Evolutionary conservation across 306 rosid species (phyloP), one percentile per base, ranked within the genome.

Genomic region (Heteromeles arbutifolia): DNA sequence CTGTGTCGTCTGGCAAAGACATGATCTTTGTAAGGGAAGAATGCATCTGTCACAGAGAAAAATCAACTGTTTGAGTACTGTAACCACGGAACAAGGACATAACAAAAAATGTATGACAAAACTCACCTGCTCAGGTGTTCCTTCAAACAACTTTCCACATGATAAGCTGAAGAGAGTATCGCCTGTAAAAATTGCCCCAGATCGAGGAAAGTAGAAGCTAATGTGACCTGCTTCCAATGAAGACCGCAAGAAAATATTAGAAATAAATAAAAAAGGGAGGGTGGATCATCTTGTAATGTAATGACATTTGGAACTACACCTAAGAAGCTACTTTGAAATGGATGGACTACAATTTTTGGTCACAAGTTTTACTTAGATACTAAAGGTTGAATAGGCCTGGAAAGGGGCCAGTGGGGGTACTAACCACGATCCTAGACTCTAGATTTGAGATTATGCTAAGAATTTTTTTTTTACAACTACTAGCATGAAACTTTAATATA

Each of bases 121-220:
- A 79, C 41, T 74, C 74, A 93, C 98, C 92, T 93, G 88, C 82
- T 88, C 79, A 22, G 93, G 97, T 79, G 80, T 90, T 86, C 98
- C 98, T 86, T 93, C 98, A 79, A 93, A 91, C 79, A 93, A 90
- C 80, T 91, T 93, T 79, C 97, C 97, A 59, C 98, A 93, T 24
- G 98, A 93, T 85, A 93, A 87, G 87, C 97, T 93, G 85, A 93
- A 93, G 83, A 93, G 75, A 65, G 97, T 89, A 80, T 93, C 98
- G 28, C 98, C 97, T 1, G 96, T 86, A 74, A 93, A 93, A 58
- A 93, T 80, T 79, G 90, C 85, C 22, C 83, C 87, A 11, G 96
- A 86, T 79, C 90, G 90, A 43, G 96, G 96, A 85, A 91, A 89
- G 77, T 88, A 88, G 84, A 91, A 93, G 88, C 98, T 89, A 62